A percentile compares a stretch with the other conserved stretches of the same genome.
Evolutionary conservation across 441 rosid genomes (phyloP).

Genomic region (Isatis lusitanica): DNA sequence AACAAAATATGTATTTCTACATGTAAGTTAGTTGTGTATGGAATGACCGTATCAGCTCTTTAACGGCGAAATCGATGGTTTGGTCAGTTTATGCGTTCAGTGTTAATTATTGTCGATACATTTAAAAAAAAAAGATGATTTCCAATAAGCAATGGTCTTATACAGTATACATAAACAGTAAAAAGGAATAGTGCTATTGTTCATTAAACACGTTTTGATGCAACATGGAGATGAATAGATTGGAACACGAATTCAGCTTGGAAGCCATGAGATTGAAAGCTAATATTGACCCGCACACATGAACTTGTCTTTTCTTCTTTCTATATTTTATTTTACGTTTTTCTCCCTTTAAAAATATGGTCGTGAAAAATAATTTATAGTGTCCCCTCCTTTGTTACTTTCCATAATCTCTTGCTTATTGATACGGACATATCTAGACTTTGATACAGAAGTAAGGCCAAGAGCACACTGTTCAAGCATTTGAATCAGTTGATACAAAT

Average conservation of each 20-base stretch:
- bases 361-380: background rate
- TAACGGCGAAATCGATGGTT: background rate
- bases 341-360: background rate
- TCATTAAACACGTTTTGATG: conserved; percentile 15
- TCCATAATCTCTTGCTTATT: background rate
- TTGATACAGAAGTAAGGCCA: background rate
- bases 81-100: background rate
- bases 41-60: background rate
- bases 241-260: conserved; percentile 32
- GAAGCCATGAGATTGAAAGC: conserved; percentile 30
- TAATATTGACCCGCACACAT: conserved; percentile 27
- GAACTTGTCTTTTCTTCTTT: conserved; percentile 34
- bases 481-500: background rate
- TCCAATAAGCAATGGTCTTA: background rate
- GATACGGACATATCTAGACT: background rate
- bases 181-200: background rate
- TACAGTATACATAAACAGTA: background rate
- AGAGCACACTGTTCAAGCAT: background rate
- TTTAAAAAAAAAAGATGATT: too few relatives aligned
- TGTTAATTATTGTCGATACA: background rate
- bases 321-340: background rate
- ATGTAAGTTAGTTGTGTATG: background rate
- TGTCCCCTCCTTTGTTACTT: background rate
- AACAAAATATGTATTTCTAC: background rate
- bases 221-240: background rate